Base-by-base conservation (phyloP, 805 yeast species). In the Myxozyma neotropica region DNA sequence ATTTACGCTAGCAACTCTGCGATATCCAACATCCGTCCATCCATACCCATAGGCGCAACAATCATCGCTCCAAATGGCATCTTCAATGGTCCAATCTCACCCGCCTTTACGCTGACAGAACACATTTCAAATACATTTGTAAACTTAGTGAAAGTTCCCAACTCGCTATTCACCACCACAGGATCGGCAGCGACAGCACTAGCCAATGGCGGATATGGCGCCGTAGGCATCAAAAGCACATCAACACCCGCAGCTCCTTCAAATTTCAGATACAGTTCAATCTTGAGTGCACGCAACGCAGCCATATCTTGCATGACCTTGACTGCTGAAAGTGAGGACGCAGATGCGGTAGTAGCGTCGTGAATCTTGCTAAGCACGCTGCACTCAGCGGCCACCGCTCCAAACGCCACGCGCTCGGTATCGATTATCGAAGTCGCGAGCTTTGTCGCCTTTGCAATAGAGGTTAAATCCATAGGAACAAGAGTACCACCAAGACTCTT, bases 11-110 rank as follows among this genome's bases (percentile, higher is more conserved):
- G 33, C 6, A 47, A 10, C 39, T 53, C 54, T 4, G 65, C 65
- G 33, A 61, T 61, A 33, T 61, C 65, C 42, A 61, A 40, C 55
- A 61, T 39, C 2, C 65, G 56, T 23, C 60, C 63, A 35, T 61
- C 65, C 64, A 61, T 55, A 13, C 65, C 65, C 60, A 59, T 55
- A 4, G 65, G 65, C 17, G 61, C 65, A 17, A 59, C 38, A 13
- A 59, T 19, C 64, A 61, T 50, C 15, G 36, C 58, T n/a, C 61
- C 55, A 42, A 59, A 59, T 10, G 60, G 58, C 26, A 49, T 24
- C 24, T 38, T 40, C 13, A 17, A 21, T 29, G 59, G 53, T 2
- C 51, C 57, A 24, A 38, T 15, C 12, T 50, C 51, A 12, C 50
- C 50, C 12, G 55, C 56, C 26, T 51, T 46, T 3, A 61, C 33